These are phyloP conservation scores for Herpomyces periplanetae DNA, from an alignment of 2,329 filamentous ascomycete genomes.

Conservation along the genomic window DNA sequence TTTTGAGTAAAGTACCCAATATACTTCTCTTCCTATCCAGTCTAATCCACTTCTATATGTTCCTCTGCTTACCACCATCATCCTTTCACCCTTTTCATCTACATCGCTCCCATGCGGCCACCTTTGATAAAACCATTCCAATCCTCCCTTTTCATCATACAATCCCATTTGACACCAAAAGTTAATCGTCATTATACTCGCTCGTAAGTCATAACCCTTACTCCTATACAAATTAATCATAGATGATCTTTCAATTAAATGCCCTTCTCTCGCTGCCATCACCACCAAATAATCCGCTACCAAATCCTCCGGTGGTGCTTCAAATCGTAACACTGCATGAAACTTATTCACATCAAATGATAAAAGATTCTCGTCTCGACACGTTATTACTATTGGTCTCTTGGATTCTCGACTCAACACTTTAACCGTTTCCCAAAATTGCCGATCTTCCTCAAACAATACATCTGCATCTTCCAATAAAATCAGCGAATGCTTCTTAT, in stretches of 20 bases:
- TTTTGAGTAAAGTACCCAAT: too few species aligned
- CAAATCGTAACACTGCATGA: slow-evolving; percentile 46
- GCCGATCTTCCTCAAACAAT: slow-evolving; percentile 72
- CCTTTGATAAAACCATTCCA: slow-evolving; percentile 53
- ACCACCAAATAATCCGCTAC: slow-evolving; percentile 44
- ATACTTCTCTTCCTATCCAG: too few species aligned
- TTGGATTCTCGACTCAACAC: slow-evolving; percentile 46
- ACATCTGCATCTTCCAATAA: slow-evolving; percentile 75
- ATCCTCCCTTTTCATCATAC: slow-evolving; percentile 47
- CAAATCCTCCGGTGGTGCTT: slow-evolving; percentile 20
- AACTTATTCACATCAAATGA: slow-evolving; percentile 32
- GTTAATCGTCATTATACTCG: slow-evolving; percentile 41
- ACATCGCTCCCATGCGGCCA: slow-evolving; percentile 31
- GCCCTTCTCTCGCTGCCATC: slow-evolving; percentile 56
- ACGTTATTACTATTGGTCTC: slow-evolving; percentile 72
- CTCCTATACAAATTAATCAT: slow-evolving; percentile 27
- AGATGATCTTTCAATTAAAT: slow-evolving; percentile 25
- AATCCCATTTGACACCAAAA: slow-evolving; percentile 94
- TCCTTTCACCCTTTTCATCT: slow-evolving; percentile 21
- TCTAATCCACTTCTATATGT: slow-evolving; percentile 49
- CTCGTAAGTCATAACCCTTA: slow-evolving; percentile 31
- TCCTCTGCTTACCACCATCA: slow-evolving; percentile 39
- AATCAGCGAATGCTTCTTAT: slow-evolving; percentile 71
- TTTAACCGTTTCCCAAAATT: slow-evolving; percentile 58
- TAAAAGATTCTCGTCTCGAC: slow-evolving; percentile 55